Conservation (phyloP, 1,284 basidiomycete genomes). For the Ustilago cynodontis region DNA sequence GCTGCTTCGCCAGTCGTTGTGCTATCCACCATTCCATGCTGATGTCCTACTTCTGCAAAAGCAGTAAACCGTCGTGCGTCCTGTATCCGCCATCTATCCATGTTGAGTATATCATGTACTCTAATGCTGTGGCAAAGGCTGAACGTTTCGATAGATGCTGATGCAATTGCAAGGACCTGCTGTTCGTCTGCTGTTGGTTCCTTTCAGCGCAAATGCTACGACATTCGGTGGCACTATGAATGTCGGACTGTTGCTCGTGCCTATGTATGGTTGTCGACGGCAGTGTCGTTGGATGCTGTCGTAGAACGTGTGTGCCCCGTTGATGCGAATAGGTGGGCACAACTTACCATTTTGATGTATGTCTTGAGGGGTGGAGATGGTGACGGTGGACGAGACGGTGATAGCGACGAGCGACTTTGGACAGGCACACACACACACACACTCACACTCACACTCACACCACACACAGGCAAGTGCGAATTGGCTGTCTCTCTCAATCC, state of each 20-base stretch:
- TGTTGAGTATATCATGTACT: too few species aligned
- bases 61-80: too few species aligned
- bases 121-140: too few species aligned
- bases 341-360: conserved; percentile 58
- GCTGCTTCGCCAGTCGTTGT: too few species aligned
- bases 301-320: conserved; percentile 22
- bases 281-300: conserved; percentile 24
- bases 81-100: too few species aligned
- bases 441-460: neutral
- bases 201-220: neutral
- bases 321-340: conserved; percentile 16
- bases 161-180: neutral
- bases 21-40: too few species aligned
- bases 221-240: conserved; percentile 6
- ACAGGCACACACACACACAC: conserved; percentile 8
- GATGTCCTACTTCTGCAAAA: too few species aligned
- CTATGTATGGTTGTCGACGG: neutral
- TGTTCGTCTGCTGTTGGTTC: neutral
- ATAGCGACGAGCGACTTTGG: conserved; percentile 34
- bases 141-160: too few species aligned
- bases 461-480: conserved; percentile 2
- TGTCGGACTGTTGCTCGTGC: conserved; percentile 1
- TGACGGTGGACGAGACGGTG: conserved; percentile 40
- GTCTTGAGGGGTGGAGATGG: conserved; percentile 53
- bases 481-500: too few species aligned